Conservation (phyloP, 768 basidiomycete species). For the Phylloporus rhodoxanthus region DNA sequence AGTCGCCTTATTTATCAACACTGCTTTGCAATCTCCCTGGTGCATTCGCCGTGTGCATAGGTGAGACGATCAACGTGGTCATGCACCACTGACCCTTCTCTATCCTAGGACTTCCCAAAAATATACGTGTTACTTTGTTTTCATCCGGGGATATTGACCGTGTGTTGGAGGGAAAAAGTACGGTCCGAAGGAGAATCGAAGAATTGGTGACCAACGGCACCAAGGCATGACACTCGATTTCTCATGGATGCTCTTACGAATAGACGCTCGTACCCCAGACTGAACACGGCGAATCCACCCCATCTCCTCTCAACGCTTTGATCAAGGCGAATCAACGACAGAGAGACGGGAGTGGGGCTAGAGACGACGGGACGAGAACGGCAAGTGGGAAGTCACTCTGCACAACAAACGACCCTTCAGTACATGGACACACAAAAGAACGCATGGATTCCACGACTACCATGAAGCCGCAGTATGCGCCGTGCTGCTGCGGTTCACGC, state of each 20-base stretch:
- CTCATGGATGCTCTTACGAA: not conserved
- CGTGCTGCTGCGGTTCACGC: conserved; percentile 56
- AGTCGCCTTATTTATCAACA: not conserved
- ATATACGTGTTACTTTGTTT: not conserved
- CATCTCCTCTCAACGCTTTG: not conserved
- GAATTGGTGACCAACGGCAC: not conserved
- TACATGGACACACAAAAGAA: not conserved
- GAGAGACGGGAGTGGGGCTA: not conserved
- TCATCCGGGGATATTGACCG: conserved; percentile 6
- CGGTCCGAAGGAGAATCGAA: not conserved
- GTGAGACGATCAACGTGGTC: not conserved
- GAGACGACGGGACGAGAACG: not conserved
- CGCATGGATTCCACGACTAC: conserved; percentile 54
- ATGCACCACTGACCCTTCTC: conserved; percentile 4
- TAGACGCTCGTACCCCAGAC: not conserved
- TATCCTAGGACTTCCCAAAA: not conserved
- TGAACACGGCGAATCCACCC: not conserved
- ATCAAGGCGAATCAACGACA: not conserved
- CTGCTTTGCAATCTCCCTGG: not conserved
- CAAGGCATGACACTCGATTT: not conserved
- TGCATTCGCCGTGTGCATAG: not conserved
- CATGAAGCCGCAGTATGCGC: conserved; percentile 58
- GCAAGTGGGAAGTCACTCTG: not conserved
- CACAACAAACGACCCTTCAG: conserved; percentile 6
- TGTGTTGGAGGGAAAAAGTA: not conserved